Percentiles rank a stretch among this genome's conserved stretches.
Conservation (phyloP, 2,329 filamentous ascomycete genomes). For the Lachnellula willkommii region DNA sequence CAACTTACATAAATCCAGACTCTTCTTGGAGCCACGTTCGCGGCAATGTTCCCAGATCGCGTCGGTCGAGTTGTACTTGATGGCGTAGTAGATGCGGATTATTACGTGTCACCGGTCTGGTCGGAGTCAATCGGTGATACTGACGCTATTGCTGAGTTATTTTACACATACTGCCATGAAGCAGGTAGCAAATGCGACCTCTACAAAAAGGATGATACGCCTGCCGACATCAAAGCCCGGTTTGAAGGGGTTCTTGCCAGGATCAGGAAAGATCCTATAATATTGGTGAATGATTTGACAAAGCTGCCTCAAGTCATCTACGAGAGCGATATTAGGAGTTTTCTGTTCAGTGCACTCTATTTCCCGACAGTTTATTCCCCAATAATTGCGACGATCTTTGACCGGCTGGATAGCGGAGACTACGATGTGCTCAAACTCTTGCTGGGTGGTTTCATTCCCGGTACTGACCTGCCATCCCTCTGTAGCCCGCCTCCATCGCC, state of each 20-base stretch:
- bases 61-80: conserved; percentile 38
- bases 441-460: not conserved
- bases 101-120: conserved; percentile 24
- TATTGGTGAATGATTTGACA: conserved; percentile 13
- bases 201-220: conserved; percentile 19
- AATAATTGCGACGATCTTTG: conserved; percentile 20
- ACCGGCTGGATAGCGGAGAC: conserved; percentile 33
- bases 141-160: conserved; percentile 25
- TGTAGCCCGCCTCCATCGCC: conserved; percentile 12
- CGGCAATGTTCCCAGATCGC: conserved; percentile 39
- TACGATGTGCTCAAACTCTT: conserved; percentile 33
- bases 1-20: conserved; percentile 13
- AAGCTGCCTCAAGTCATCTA: conserved; percentile 23
- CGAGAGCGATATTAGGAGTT: conserved; percentile 23
- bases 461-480: conserved; percentile 3
- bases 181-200: conserved; percentile 32
- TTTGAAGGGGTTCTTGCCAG: conserved; percentile 34
- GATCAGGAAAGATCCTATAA: conserved; percentile 34
- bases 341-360: conserved; percentile 28
- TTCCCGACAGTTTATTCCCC: conserved; percentile 23
- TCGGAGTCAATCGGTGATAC: conserved; percentile 21
- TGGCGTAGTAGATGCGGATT: conserved; percentile 27
- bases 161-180: conserved; percentile 28
- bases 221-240: conserved; percentile 20
- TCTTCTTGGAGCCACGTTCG: conserved; percentile 40